Evolutionary conservation across 2,329 filamentous ascomycete genomes (phyloP).

Genomic region (Fusarium agapanthi): DNA sequence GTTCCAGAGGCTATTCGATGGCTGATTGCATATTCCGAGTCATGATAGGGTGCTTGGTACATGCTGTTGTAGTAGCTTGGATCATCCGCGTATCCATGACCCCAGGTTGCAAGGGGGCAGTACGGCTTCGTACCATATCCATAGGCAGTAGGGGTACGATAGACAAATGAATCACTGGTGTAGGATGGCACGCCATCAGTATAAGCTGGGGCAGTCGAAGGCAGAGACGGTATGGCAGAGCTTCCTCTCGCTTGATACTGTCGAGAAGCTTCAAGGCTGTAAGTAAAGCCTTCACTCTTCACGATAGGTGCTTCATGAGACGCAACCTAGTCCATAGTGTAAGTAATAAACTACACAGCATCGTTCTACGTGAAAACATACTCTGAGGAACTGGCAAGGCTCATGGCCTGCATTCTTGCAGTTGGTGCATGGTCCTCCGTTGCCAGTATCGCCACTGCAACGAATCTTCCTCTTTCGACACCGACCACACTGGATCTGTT

Average conservation of each 20-base stretch:
- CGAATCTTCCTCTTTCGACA: slow-evolving; percentile 95
- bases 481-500: slow-evolving; percentile 74
- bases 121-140: slow-evolving; percentile 41
- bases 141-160: slow-evolving; percentile 35
- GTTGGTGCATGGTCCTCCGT: slow-evolving; percentile 81
- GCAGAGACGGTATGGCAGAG: slow-evolving; percentile 20
- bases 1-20: slow-evolving; percentile 39
- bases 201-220: slow-evolving; percentile 25
- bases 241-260: slow-evolving; percentile 43
- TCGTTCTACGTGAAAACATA: slow-evolving; percentile 53
- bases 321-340: slow-evolving; percentile 40
- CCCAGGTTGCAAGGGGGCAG: slow-evolving; percentile 39
- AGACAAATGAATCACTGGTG: slow-evolving; percentile 25
- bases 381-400: slow-evolving; percentile 82
- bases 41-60: slow-evolving; percentile 37
- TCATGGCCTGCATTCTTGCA: slow-evolving; percentile 79
- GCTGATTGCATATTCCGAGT: slow-evolving; percentile 40
- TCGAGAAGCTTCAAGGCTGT: slow-evolving; percentile 46
- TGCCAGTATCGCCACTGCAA: slow-evolving; percentile 85
- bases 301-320: slow-evolving; percentile 43
- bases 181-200: slow-evolving; percentile 29
- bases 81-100: slow-evolving; percentile 40
- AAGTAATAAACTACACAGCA: background rate
- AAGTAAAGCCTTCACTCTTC: slow-evolving; percentile 41
- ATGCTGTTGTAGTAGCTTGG: slow-evolving; percentile 38